These are phyloP conservation scores for Penicillium odoratum DNA, from an alignment of 495 filamentous ascomycete species.

Conservation along the genomic window DNA sequence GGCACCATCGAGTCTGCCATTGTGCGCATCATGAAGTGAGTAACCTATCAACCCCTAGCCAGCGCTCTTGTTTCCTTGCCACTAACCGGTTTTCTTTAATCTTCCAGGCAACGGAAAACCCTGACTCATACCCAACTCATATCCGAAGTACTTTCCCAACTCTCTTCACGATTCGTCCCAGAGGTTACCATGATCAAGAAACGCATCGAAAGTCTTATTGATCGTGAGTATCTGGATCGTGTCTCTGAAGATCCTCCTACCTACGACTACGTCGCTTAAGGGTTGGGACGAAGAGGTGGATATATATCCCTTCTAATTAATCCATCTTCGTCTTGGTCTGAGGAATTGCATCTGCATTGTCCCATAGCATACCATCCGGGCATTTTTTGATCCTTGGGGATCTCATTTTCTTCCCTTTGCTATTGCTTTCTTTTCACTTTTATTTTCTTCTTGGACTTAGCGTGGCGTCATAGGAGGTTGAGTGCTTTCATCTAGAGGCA, in stretches of 20 bases:
- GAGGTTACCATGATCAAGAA: slow-evolving; percentile 91
- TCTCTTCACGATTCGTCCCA: slow-evolving; percentile 79
- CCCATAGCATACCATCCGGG: neutral
- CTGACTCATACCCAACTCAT: slow-evolving; percentile 79
- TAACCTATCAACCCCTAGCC: slow-evolving; percentile 14
- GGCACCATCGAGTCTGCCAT: slow-evolving; percentile 84
- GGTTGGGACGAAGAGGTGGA: neutral
- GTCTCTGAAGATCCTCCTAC: slow-evolving; percentile 68
- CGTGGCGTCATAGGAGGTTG: slow-evolving; percentile 23
- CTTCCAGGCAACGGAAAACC: slow-evolving; percentile 79
- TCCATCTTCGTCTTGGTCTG: neutral
- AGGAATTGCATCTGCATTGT: neutral
- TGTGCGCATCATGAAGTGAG: slow-evolving; percentile 95
- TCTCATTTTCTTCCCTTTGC: slow-evolving; percentile 9
- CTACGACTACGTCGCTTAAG: slow-evolving; percentile 75
- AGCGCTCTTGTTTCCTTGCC: neutral
- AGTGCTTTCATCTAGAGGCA: neutral
- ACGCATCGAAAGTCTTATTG: slow-evolving; percentile 89
- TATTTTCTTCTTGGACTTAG: slow-evolving; percentile 26
- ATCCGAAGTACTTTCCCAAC: slow-evolving; percentile 79
- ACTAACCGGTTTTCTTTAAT: slow-evolving; percentile 17
- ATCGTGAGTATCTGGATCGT: slow-evolving; percentile 91
- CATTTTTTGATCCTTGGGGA: slow-evolving; percentile 1
- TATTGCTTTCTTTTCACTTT: slow-evolving; percentile 2
- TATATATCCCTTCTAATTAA: neutral